These are phyloP conservation scores for Xylariaceae sp. DNA, from an alignment of 2,329 filamentous ascomycete genomes.

Conservation along the genomic window DNA sequence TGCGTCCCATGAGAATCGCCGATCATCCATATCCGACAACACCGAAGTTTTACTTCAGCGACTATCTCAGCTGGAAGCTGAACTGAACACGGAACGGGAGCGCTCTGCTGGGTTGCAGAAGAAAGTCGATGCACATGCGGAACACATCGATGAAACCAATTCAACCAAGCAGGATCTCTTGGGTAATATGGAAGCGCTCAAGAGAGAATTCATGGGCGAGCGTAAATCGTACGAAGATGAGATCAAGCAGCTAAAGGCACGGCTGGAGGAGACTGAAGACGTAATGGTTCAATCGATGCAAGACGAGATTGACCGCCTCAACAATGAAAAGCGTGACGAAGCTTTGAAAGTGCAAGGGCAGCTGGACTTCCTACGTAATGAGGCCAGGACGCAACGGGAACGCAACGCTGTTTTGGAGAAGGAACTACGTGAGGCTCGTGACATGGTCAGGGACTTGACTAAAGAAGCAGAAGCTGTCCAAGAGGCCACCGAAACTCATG, in stretches of 20 bases:
- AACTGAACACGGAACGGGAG: slow-evolving; percentile 70
- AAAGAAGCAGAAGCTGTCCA: slow-evolving; percentile 48
- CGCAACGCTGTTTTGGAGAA: slow-evolving; percentile 54
- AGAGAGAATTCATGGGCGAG: slow-evolving; percentile 82
- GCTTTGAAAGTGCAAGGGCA: slow-evolving; percentile 55
- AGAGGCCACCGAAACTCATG: slow-evolving; percentile 47
- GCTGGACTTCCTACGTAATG: slow-evolving; percentile 57
- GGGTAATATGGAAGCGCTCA: slow-evolving; percentile 87
- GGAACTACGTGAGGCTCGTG: slow-evolving; percentile 50
- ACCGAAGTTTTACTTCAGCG: slow-evolving; percentile 44
- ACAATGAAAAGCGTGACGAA: slow-evolving; percentile 53
- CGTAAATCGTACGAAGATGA: slow-evolving; percentile 78
- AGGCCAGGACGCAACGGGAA: slow-evolving; percentile 55
- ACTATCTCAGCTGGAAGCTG: slow-evolving; percentile 65
- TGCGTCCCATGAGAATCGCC: slow-evolving; percentile 40
- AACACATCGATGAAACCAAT: slow-evolving; percentile 75
- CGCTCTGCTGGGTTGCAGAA: slow-evolving; percentile 61
- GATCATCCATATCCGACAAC: slow-evolving; percentile 41
- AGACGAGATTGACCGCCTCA: slow-evolving; percentile 62
- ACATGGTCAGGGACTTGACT: slow-evolving; percentile 48
- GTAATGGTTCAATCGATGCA: slow-evolving; percentile 74
- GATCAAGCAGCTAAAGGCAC: slow-evolving; percentile 67
- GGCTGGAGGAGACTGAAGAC: slow-evolving; percentile 84
- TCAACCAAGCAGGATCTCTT: slow-evolving; percentile 92
- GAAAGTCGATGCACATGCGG: slow-evolving; percentile 56